A percentile compares a stretch with the other conserved stretches of the same genome.
Evolutionary conservation across 208 protist species (phyloP).

Genomic region (Acanthamoeba culbertsoni): DNA sequence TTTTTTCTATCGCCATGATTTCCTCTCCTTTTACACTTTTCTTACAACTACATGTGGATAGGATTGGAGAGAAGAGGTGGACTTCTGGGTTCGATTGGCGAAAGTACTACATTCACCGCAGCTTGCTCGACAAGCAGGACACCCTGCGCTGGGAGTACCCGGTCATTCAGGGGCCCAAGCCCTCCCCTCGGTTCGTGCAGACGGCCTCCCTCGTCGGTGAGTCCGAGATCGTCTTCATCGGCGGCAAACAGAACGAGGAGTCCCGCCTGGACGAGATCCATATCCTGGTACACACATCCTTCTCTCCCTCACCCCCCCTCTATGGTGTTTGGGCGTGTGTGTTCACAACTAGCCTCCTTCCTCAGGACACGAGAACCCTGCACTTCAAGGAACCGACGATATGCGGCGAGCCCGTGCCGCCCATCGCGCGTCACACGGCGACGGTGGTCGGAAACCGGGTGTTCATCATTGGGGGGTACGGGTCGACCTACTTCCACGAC

Average conservation of each 20-base stretch:
- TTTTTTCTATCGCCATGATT: neutral
- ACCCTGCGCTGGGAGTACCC: slow-evolving; percentile 11
- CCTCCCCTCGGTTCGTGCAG: slow-evolving; percentile 17
- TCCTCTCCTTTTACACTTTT: neutral
- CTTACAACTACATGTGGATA: neutral
- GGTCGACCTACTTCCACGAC: slow-evolving; percentile 28
- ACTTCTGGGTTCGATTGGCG: neutral
- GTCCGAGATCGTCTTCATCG: slow-evolving; percentile 21
- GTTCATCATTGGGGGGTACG: slow-evolving; percentile 51
- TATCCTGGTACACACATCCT: neutral
- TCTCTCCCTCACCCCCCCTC: neutral
- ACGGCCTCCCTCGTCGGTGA: neutral
- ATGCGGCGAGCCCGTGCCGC: neutral
- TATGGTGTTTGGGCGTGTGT: neutral
- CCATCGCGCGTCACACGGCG: slow-evolving; percentile 34
- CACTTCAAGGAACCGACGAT: neutral
- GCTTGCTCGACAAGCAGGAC: neutral
- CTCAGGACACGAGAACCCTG: neutral
- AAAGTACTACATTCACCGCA: slow-evolving; percentile 27
- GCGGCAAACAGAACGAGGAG: slow-evolving; percentile 35
- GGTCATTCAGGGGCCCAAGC: neutral
- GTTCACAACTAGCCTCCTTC: neutral
- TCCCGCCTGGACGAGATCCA: slow-evolving; percentile 10
- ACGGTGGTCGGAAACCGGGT: neutral
- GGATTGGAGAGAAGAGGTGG: neutral